Evolutionary conservation across 1,284 basidiomycete genomes (phyloP), one percentile per base, ranked within the genome.

Genomic region (Cystobasidium pallidum): DNA sequence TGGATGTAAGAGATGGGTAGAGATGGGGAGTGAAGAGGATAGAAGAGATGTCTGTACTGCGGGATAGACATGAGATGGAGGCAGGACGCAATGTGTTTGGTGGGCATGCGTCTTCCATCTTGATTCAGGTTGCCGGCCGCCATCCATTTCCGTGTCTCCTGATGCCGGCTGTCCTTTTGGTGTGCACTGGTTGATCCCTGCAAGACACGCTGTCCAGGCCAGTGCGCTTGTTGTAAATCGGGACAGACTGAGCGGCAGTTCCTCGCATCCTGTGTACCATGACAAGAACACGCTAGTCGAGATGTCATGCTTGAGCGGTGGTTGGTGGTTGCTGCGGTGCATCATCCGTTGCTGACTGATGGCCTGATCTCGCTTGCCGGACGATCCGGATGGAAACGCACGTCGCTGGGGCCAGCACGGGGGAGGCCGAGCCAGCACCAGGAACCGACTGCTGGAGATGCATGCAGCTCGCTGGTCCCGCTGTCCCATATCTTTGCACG

Each of bases 331-430:
- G 26, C 26, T 24, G 49, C 49, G 2, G 45, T 26, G 6, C 4
- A n/a, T 51, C 24, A 15, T 24, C 21, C 49, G 13, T 24, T 51
- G 49, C 49, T 51, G 49, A 51, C 49, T 51, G 49, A 51, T n/a
- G n/a, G n/a, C n/a, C 6, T 51, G 49, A 51, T 28, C 49, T 51
- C 49, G 49, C 15, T 51, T 51, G 49, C 49, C 49, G 8, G 49
- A 21, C 19, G 45, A 13, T 17, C 45, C 13, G 19, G 45, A 6
- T 13, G 7, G 45, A 13, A 17, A 17, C 11, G n/a, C 45, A 10
- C 45, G n/a, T 2, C 24, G 49, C n/a, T 45, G n/a, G 4, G 11
- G 15, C 43, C n/a, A 51, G 49, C 10, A 6, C 10, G 6, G 19
- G 15, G 8, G 24, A 51, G 49, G 21, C n/a, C 49, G 6, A 6